Conservation (phyloP, 306 rosid genomes). For the Cucumis cinereus region DNA sequence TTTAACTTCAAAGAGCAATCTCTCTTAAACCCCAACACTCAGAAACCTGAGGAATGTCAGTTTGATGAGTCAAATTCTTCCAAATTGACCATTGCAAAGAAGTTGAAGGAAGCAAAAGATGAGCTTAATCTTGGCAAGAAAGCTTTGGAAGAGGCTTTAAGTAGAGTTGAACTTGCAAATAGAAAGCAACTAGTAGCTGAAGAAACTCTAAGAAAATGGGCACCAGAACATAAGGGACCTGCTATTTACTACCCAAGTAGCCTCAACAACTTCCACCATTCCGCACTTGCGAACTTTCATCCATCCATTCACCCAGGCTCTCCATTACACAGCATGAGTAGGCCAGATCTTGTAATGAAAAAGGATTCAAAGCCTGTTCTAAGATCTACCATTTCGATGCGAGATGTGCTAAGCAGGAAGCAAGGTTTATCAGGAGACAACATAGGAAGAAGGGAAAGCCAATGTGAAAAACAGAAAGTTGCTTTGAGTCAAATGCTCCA, state of each 20-base stretch:
- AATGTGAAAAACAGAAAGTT: constrained; percentile 43
- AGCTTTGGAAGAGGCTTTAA: constrained; percentile 62
- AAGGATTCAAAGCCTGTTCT: constrained; percentile 34
- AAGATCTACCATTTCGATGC: constrained; percentile 60
- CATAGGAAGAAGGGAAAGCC: constrained; percentile 23
- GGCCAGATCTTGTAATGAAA: constrained; percentile 11
- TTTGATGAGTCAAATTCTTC: constrained; percentile 44
- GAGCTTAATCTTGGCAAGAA: constrained; percentile 62
- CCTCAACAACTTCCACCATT: constrained; percentile 23
- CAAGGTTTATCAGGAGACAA: constrained; percentile 45
- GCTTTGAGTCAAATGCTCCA: constrained; percentile 87
- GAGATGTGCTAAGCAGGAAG: constrained; percentile 79
- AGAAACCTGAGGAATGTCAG: constrained; percentile 34
- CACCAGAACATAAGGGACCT: constrained; percentile 36
- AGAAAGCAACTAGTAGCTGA: constrained; percentile 59
- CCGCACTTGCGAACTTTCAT: constrained; percentile 23
- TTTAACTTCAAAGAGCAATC: constrained; percentile 24
- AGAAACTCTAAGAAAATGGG: constrained; percentile 63
- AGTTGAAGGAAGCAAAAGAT: constrained; percentile 69
- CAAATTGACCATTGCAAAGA: constrained; percentile 34
- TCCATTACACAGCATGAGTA: constrained; percentile 19
- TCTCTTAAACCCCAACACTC: constrained; percentile 17
- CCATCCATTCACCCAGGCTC: constrained; percentile 25
- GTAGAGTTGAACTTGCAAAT: constrained; percentile 64
- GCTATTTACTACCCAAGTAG: constrained; percentile 19